Percentiles rank a stretch among this genome's conserved stretches.
Evolutionary conservation across 1,139 yeast species (phyloP).

Genomic region (Yamadazyma dendronema): DNA sequence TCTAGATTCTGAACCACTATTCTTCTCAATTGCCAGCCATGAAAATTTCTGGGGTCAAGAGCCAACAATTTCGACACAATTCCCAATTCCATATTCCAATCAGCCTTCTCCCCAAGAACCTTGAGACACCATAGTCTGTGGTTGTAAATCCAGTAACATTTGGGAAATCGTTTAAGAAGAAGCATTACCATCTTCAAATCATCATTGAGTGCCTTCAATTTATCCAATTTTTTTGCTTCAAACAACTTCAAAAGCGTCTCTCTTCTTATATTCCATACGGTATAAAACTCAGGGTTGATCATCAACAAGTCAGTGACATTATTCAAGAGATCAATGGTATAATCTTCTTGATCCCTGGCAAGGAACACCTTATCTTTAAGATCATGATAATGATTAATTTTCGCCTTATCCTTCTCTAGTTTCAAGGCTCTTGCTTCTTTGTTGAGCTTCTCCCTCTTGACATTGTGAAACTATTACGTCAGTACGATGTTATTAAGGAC

Average conservation of each 20-base stretch:
- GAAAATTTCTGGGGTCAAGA: constrained; percentile 80
- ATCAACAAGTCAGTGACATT: constrained; percentile 51
- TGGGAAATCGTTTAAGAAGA: constrained; percentile 68
- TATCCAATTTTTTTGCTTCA: constrained; percentile 15
- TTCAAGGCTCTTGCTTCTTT: constrained; percentile 58
- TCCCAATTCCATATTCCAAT: constrained; percentile 69
- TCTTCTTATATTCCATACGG: constrained; percentile 87
- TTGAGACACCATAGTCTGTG: constrained; percentile 84
- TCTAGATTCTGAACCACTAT: constrained; percentile 53
- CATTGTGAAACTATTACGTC: constrained; percentile 57
- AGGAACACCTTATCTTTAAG: constrained; percentile 45
- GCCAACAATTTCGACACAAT: constrained; percentile 68
- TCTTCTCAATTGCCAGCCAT: constrained; percentile 95
- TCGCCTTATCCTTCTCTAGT: constrained; percentile 47
- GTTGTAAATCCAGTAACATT: constrained; percentile 96
- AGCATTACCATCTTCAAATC: constrained; percentile 65
- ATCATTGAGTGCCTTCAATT: constrained; percentile 41
- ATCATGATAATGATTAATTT: constrained; percentile 54
- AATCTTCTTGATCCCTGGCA: constrained; percentile 28
- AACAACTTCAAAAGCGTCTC: constrained; percentile 53
- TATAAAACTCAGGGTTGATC: constrained; percentile 82
- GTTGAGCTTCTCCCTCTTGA: constrained; percentile 57
- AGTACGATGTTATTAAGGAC: constrained; percentile 6
- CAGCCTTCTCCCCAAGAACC: constrained; percentile 44
- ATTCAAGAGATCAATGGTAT: constrained; percentile 45